Percentiles rank a stretch among this genome's conserved stretches.
Evolutionary conservation across 345 rosid species (phyloP).

Genomic region (Luvunga scandens): DNA sequence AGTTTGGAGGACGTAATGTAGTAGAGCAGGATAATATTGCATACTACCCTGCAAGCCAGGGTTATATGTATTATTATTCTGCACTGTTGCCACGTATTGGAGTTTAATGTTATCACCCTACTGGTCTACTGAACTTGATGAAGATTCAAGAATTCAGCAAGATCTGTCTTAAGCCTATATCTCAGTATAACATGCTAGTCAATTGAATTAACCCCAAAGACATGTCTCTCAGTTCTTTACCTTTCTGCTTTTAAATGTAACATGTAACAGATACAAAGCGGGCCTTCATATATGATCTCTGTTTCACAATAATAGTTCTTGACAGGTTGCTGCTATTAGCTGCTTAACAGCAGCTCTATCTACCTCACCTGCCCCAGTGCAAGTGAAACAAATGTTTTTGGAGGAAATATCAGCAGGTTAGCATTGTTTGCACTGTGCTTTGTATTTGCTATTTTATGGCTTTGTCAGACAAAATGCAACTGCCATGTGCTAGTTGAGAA

Average conservation of each 20-base stretch:
- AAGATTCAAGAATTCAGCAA: background rate
- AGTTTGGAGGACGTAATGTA: background rate
- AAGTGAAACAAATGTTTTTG: slow-evolving; percentile 59
- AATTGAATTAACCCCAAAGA: background rate
- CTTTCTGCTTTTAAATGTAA: background rate
- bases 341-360: slow-evolving; percentile 84
- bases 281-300: background rate
- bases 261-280: background rate
- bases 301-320: slow-evolving; percentile 7
- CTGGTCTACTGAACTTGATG: background rate
- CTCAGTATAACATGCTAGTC: background rate
- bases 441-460: background rate
- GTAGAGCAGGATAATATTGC: slow-evolving; percentile 1
- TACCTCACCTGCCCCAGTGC: slow-evolving; percentile 55
- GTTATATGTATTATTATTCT: background rate
- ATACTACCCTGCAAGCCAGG: background rate
- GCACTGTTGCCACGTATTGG: background rate
- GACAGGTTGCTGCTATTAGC: slow-evolving; percentile 68
- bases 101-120: background rate
- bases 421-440: slow-evolving; percentile 3
- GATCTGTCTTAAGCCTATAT: background rate
- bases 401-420: slow-evolving; percentile 68
- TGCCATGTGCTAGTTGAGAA: background rate
- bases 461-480: background rate
- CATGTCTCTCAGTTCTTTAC: background rate